Evolutionary conservation across 768 basidiomycete species (phyloP), one percentile per base, ranked within the genome.

Genomic region (Calocybe indica): DNA sequence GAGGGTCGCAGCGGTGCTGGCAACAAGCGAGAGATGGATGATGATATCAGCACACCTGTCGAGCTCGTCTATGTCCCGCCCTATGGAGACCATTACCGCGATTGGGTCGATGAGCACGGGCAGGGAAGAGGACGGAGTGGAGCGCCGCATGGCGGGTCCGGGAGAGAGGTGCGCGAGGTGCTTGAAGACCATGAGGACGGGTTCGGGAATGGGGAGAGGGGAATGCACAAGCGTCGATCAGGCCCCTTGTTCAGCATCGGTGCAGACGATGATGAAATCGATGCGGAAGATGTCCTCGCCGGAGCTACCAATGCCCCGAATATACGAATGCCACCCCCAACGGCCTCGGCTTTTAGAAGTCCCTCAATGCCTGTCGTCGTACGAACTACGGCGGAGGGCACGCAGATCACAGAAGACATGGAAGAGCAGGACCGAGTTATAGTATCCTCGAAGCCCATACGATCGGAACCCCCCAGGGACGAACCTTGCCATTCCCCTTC

Each of bases 51-150:
- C 45, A 72, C 76, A 0, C 78, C 80, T 1, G 82, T 86, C 35
- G 83, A 85, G 51, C 71, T 88, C 53, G 85, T 88, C 15, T 88
- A 86, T 57, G 82, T 83, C 11, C 85, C 85, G 1, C 72, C 74
- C 29, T 57, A 70, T 36, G 68, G 67, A 45, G 66, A 66, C 50
- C 62, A 67, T 22, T 75, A 70, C 52, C 60, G 48, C 33, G 50
- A 62, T 34, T 56, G 52, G 43, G 39, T 51, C 32, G 5, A 38
- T 54, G 43, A 57, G 60, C 31, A 61, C 58, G 31, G 59, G 59
- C 29, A 51, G 15, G 62, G 60, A 46, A 58, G 53, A 28, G 49
- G 41, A 43, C 56, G 50, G 45, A 52, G 33, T n/a, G 42, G 46
- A 49, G 32, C 33, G 39, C 6, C 31, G 50, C 37, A 42, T 49